Conservation (phyloP, 228 moss, liverwort and hornwort genomes). For the Sphagnum fallax region DNA sequence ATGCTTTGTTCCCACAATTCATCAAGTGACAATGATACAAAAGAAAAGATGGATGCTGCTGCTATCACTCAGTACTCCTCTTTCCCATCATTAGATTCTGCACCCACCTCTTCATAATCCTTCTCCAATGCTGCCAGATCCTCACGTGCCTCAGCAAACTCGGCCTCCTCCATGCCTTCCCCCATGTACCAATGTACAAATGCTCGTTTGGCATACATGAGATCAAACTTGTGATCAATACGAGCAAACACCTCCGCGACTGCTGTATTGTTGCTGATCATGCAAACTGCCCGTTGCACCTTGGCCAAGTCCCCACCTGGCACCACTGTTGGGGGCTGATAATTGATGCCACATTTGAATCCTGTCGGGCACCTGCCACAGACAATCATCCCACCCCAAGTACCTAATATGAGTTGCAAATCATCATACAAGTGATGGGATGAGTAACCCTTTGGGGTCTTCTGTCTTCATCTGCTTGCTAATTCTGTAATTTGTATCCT, state of each 20-base stretch:
- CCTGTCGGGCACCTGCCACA: not conserved
- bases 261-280: constrained; percentile 5
- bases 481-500: too few relatives aligned
- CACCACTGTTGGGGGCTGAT: constrained; percentile 9
- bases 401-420: too few relatives aligned
- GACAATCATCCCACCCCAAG: too few relatives aligned
- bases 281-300: constrained; percentile 8
- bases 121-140: not conserved
- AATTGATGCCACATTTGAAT: constrained; percentile 10
- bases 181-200: not conserved
- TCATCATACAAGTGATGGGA: too few relatives aligned
- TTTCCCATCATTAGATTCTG: not conserved
- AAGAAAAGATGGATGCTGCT: too few relatives aligned
- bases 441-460: too few relatives aligned
- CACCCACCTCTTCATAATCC: too few relatives aligned
- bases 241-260: not conserved
- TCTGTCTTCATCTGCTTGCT: too few relatives aligned
- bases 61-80: not conserved
- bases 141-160: not conserved
- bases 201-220: constrained; percentile 1
- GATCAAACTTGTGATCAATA: constrained; percentile 2
- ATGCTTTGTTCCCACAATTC: too few relatives aligned
- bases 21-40: too few relatives aligned
- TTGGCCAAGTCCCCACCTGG: constrained; percentile 6
- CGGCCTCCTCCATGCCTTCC: not conserved